These are phyloP conservation scores for Botrytis fragariae DNA, from an alignment of 2,329 filamentous ascomycete genomes.

Conservation along the genomic window DNA sequence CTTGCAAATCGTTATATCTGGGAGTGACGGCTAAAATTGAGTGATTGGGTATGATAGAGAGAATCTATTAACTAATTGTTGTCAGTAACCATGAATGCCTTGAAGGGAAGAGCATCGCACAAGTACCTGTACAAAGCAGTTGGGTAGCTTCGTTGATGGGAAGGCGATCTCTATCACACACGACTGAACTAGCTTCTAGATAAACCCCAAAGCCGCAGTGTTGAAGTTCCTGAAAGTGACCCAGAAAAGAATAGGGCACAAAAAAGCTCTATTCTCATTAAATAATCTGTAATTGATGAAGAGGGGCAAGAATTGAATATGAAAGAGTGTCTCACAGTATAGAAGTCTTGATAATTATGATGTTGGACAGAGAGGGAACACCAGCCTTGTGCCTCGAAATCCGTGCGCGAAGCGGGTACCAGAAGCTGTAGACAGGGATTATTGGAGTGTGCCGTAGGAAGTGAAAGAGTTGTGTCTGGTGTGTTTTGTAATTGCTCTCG, in stretches of 20 bases:
- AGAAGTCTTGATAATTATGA: slow-evolving; percentile 12
- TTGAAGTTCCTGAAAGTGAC: not conserved
- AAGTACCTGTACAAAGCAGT: slow-evolving; percentile 16
- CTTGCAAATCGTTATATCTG: slow-evolving; percentile 14
- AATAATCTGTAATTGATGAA: slow-evolving; percentile 14
- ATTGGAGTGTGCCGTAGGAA: not conserved
- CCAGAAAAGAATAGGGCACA: slow-evolving; percentile 7
- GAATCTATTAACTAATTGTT: not conserved
- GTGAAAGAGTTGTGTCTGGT: not conserved
- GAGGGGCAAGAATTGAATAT: slow-evolving; percentile 14
- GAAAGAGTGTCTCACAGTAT: slow-evolving; percentile 14
- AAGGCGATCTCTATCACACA: slow-evolving; percentile 9
- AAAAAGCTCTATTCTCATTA: slow-evolving; percentile 12
- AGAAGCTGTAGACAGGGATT: not conserved
- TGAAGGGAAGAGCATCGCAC: not conserved
- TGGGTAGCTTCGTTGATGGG: slow-evolving; percentile 3
- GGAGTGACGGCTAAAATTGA: slow-evolving; percentile 5
- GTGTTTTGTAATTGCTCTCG: not conserved
- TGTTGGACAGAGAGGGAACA: slow-evolving; percentile 8
- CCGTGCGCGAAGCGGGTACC: slow-evolving; percentile 4
- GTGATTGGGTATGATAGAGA: not conserved
- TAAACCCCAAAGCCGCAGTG: not conserved
- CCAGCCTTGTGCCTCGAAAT: slow-evolving; percentile 21
- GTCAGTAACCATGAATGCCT: not conserved
- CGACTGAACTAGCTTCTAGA: slow-evolving; percentile 1